Conservation (phyloP, 306 rosid species). For the Lotus japonicus region DNA sequence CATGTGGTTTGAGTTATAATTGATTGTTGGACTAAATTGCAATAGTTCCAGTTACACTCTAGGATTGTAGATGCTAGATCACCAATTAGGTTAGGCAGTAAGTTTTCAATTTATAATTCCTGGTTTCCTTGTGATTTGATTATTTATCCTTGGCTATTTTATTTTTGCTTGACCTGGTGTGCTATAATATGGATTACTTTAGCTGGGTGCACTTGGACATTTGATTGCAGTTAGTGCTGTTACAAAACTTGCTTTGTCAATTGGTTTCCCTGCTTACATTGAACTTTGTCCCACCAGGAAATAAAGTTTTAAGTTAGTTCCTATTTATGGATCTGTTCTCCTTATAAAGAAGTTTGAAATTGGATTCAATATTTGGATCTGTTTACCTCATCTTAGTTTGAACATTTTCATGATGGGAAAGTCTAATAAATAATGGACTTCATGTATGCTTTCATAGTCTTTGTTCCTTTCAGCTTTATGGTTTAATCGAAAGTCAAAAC, state of each 20-base stretch:
- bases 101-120: too few species aligned
- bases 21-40: constrained; percentile 3
- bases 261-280: neutral
- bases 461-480: too few species aligned
- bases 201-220: too few species aligned
- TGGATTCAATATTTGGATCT: neutral
- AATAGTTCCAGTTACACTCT: constrained; percentile 2
- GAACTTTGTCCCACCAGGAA: neutral
- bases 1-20: constrained; percentile 19
- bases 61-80: constrained; percentile 7
- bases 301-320: neutral
- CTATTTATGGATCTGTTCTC: neutral
- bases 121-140: too few species aligned
- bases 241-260: neutral
- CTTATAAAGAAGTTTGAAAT: constrained; percentile 5
- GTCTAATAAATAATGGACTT: too few species aligned
- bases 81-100: too few species aligned
- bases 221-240: too few species aligned
- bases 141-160: neutral
- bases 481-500: too few species aligned
- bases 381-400: neutral
- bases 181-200: neutral
- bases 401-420: neutral
- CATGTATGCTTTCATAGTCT: too few species aligned
- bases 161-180: neutral